A percentile compares a stretch with the other conserved stretches of the same genome.
These are phyloP conservation scores for Sphenostylis stenocarpa DNA, from an alignment of 306 rosid species.

Conservation along the genomic window DNA sequence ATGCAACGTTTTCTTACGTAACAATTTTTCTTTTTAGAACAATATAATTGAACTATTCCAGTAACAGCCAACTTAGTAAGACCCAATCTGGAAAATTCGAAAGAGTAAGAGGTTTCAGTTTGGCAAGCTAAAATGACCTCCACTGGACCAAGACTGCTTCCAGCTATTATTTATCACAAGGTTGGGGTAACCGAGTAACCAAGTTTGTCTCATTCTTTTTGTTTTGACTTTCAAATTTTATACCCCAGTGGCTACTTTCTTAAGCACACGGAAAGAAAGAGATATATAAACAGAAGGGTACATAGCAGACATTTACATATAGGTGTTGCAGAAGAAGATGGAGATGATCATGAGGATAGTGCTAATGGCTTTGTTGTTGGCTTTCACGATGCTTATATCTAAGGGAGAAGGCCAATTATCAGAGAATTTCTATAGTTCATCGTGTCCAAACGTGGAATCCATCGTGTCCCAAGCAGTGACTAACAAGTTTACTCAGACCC, in stretches of 20 bases:
- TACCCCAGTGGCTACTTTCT: background rate
- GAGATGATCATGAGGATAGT: constrained; percentile 20
- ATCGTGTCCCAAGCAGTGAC: constrained; percentile 67
- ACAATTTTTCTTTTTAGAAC: background rate
- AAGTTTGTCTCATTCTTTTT: constrained; percentile 4
- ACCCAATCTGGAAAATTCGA: background rate
- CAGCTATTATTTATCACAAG: constrained; percentile 11
- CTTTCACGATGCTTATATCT: constrained; percentile 11
- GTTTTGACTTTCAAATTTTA: background rate
- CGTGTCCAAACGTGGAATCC: constrained; percentile 69
- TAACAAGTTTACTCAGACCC: constrained; percentile 51
- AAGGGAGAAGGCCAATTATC: constrained; percentile 48
- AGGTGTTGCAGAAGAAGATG: constrained; percentile 21
- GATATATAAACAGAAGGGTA: background rate
- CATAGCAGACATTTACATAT: background rate
- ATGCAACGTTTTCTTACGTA: background rate
- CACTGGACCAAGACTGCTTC: constrained; percentile 21
- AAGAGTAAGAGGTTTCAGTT: constrained; percentile 3
- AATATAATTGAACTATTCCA: background rate
- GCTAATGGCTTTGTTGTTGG: constrained; percentile 29
- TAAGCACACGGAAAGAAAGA: background rate
- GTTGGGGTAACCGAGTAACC: constrained; percentile 31
- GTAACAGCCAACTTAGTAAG: background rate
- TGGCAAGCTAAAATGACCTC: constrained; percentile 34
- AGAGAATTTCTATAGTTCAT: constrained; percentile 57